Percentiles rank a stretch among this genome's conserved stretches.
phyloP scores from a whole-genome alignment of 2,329 filamentous ascomycete genomes.

The Aspergillus fumigatus region DNA sequence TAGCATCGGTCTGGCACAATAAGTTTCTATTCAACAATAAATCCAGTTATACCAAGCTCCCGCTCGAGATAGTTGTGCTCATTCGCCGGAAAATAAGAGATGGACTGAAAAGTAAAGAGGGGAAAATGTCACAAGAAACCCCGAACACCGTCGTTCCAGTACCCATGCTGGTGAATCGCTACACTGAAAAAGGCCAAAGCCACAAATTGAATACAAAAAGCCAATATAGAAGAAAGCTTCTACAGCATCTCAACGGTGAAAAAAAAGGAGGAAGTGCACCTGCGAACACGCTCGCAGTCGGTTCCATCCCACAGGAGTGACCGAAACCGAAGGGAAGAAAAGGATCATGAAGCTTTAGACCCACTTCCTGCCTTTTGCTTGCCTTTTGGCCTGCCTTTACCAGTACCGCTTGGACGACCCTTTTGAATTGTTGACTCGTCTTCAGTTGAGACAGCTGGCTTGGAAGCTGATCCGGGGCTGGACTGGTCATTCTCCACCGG shows the following conservation, averaged over 20 bases:
- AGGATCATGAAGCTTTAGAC: slow-evolving; percentile 7
- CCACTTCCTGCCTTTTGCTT: slow-evolving; percentile 26
- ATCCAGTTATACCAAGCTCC: not conserved
- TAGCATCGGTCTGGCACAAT: not conserved
- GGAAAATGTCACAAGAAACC: not conserved
- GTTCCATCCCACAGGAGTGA: not conserved
- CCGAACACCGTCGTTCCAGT: slow-evolving; percentile 2
- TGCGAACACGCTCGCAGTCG: not conserved
- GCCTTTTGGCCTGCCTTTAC: slow-evolving; percentile 29
- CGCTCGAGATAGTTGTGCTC: slow-evolving; percentile 2
- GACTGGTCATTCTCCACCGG: slow-evolving; percentile 30
- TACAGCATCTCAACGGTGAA: not conserved
- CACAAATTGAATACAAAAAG: not conserved
- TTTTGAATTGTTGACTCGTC: slow-evolving; percentile 15
- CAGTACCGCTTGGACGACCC: slow-evolving; percentile 11
- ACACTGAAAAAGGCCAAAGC: not conserved
- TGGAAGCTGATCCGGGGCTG: slow-evolving; percentile 18
- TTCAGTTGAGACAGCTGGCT: slow-evolving; percentile 18
- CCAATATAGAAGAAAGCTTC: slow-evolving; percentile 2
- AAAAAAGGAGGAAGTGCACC: not conserved
- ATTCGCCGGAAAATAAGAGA: slow-evolving; percentile 1
- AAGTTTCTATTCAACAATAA: slow-evolving; percentile 1
- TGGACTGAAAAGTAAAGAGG: slow-evolving; percentile 1
- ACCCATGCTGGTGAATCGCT: slow-evolving; percentile 1
- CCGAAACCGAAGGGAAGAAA: not conserved